Evolutionary conservation across 768 basidiomycete species (phyloP), one percentile per base, ranked within the genome.

Genomic region (Pleurotus tuoliensis): DNA sequence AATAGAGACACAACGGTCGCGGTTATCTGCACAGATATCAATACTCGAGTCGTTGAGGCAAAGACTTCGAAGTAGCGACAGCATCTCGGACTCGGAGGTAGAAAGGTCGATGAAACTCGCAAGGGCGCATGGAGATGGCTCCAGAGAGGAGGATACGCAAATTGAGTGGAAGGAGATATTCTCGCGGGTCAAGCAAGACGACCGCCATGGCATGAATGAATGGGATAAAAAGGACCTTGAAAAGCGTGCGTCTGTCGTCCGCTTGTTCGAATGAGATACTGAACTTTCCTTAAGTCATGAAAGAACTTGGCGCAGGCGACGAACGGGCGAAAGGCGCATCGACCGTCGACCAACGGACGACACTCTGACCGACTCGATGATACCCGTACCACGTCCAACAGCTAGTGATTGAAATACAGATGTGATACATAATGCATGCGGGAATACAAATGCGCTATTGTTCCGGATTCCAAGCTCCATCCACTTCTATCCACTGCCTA

Each of bases 21-120:
- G 79, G 22, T 64, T 78, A 43, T 67, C 76, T 51, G 85, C 87
- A 4, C 85, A 81, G 56, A 73, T 82, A 39, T 82, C 86, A 18
- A 81, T 90, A 59, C 74, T 90, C 56, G 77, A 83, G 56, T 81
- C 82, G 51, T 76, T 88, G 54, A 74, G 75, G 5, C 70, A 74
- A 22, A 82, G 82, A 58, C 69, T 89, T 47, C 74, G 75, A 37
- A 75, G 79, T 1, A 74, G 76, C 51, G 74, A 73, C 54, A 61
- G 70, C 37, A 64, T 83, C 48, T 70, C 79, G 3, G 68, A 71
- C 61, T 78, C 72, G 34, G 87, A 88, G 61, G 68, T 88, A 22
- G 76, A 71, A 41, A 72, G 80, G 56, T 67, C 89, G 53, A 78
- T 76, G 63, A 78, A 73, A 52, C 76, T 90, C 20, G 84, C 82